These are phyloP conservation scores for Anethum foeniculum DNA, from an alignment of 140 eudicot species.

Conservation along the genomic window DNA sequence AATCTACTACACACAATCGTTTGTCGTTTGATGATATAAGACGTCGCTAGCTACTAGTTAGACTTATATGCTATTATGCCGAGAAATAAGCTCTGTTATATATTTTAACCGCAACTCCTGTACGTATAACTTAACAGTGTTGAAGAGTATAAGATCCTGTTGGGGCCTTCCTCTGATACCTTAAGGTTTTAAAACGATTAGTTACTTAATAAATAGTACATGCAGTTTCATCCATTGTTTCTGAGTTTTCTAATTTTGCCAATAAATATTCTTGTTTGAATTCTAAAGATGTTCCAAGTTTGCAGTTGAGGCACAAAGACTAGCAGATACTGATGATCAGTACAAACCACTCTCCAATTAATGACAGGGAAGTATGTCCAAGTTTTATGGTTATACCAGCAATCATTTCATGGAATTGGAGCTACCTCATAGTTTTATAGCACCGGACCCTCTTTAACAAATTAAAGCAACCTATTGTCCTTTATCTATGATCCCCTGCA, in stretches of 20 bases:
- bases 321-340: neutral
- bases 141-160: too few relatives aligned
- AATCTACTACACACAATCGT: too few relatives aligned
- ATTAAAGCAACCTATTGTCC: neutral
- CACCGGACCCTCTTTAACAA: neutral
- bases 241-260: neutral
- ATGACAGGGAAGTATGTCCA: neutral
- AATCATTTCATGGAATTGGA: neutral
- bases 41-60: neutral
- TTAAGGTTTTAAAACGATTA: too few relatives aligned
- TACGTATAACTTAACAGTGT: neutral
- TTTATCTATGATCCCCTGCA: neutral
- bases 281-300: neutral
- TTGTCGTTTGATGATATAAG: too few relatives aligned
- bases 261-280: neutral
- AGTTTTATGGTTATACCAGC: neutral
- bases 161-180: too few relatives aligned
- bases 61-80: neutral
- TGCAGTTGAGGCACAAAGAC: conserved; percentile 6
- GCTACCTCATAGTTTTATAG: conserved; percentile 4
- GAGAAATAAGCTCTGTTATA: neutral
- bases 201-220: too few relatives aligned
- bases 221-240: neutral
- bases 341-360: neutral
- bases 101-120: neutral